Evolutionary conservation across 2,329 filamentous ascomycete genomes (phyloP).

Genomic region (Apiospora aurea): DNA sequence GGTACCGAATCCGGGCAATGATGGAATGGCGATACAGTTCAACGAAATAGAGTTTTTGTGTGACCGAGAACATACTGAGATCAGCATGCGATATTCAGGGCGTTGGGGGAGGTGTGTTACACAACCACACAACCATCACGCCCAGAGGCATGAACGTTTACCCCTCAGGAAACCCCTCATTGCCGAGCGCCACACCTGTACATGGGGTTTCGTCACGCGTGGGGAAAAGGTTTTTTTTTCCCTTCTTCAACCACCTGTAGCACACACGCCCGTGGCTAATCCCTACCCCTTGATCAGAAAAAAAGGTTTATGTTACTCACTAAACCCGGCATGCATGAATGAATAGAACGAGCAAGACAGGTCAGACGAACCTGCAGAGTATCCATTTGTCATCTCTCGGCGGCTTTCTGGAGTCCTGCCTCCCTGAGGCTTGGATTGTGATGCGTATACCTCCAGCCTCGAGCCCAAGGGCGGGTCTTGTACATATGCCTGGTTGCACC

Average conservation of each 20-base stretch:
- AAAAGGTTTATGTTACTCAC: not conserved
- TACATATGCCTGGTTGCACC: not conserved
- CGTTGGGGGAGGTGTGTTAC: not conserved
- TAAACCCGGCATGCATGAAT: slow-evolving; percentile 4
- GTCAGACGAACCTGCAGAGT: slow-evolving; percentile 18
- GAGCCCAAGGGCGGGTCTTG: slow-evolving; percentile 2
- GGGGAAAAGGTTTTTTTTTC: not conserved
- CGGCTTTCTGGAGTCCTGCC: slow-evolving; percentile 16
- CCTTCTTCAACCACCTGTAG: slow-evolving; percentile 26
- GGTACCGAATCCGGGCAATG: not conserved
- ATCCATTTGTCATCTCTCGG: slow-evolving; percentile 21
- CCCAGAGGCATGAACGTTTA: not conserved
- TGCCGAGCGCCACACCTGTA: not conserved
- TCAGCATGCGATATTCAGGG: slow-evolving; percentile 1
- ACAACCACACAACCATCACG: not conserved
- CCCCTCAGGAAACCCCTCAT: slow-evolving; percentile 21
- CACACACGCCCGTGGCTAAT: slow-evolving; percentile 29
- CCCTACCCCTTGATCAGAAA: slow-evolving; percentile 27
- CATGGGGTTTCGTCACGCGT: slow-evolving; percentile 17
- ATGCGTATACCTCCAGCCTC: slow-evolving; percentile 20
- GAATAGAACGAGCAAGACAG: not conserved
- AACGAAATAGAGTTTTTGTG: slow-evolving; percentile 3
- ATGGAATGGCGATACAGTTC: not conserved
- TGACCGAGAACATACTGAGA: not conserved
- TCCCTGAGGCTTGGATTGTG: not conserved